Percentiles rank a stretch among this genome's conserved stretches.
Evolutionary conservation across 2,329 filamentous ascomycete genomes (phyloP).

Genomic region (Beauveria pseudobassiana): DNA sequence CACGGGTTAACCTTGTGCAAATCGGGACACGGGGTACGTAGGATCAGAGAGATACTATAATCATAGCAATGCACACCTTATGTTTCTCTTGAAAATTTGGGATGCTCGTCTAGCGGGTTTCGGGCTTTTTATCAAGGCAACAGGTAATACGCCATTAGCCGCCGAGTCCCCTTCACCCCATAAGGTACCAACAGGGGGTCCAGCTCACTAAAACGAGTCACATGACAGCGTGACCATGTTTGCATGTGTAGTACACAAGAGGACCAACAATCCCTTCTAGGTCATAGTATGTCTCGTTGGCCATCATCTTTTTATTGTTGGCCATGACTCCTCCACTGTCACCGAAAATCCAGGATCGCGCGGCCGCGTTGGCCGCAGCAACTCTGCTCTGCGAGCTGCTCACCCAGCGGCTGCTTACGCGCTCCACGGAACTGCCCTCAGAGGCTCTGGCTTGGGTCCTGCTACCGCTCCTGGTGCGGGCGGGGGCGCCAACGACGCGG

Average conservation of each 20-base stretch:
- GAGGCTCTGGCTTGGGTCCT: conserved; percentile 27
- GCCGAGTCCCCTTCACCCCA: too few relatives aligned
- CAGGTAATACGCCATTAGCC: too few relatives aligned
- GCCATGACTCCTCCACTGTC: neutral
- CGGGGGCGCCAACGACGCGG: too few relatives aligned
- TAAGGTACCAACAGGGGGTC: too few relatives aligned
- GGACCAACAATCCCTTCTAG: neutral
- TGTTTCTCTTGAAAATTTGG: neutral
- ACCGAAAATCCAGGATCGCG: neutral
- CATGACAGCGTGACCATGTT: neutral
- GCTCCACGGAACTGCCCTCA: conserved; percentile 22
- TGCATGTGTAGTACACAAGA: too few relatives aligned
- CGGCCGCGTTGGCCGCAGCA: conserved; percentile 6
- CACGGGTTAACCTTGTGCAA: neutral
- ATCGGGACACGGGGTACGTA: neutral
- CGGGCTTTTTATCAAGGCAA: too few relatives aligned
- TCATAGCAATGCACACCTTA: conserved; percentile 9
- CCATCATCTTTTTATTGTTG: neutral
- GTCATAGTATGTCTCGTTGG: neutral
- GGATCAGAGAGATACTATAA: neutral
- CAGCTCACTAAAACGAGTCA: neutral
- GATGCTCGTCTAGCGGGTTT: too few relatives aligned
- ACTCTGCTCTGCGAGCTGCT: conserved; percentile 21
- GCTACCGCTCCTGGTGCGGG: conserved; percentile 19
- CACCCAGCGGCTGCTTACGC: conserved; percentile 15